Evolutionary conservation across 177 flowering plant species (phyloP), one percentile per base, ranked within the genome.

Genomic region (Vitis hybrid): DNA sequence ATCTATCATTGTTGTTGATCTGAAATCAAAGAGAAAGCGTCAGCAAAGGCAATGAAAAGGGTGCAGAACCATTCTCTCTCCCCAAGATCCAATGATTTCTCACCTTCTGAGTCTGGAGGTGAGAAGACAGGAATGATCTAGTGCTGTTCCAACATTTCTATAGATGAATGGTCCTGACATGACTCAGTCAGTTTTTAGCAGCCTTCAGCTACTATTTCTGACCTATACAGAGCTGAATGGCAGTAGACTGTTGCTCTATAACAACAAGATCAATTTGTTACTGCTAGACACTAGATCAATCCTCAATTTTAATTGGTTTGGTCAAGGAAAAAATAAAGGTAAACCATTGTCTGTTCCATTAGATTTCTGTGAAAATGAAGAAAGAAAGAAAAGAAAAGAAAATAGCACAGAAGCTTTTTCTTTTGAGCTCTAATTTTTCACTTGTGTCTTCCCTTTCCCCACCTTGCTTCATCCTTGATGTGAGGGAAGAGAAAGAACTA

Each of bases 1-100:
- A 45, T 84, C 92, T 4, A 74, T 91, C 63, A 81, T 89, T 49
- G 91, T 91, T 51, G 90, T 91, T 52, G 96, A 91, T 76, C 76
- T 91, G 32, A 89, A 88, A 81, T 14, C 85, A 15, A 81, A 65
- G 75, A 84, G 81, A 79, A 84, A 51, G 69, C 84, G 81, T 45
- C 82, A 72, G 11, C 81, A 71, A 30, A 78, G 78, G 70, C 86
- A 75, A 39, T 78, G 72, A 75, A 18, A 59, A 12, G 59, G 64
- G 55, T 51, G 45, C 56, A 48, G 55, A 34, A 18, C 49, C 34
- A 15, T 19, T 60, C 15, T 45, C 45, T 23, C 32, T 6, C 56
- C 75, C 57, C 5, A 10, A 19, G 50, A 30, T 56, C 64, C 61
- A 62, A 54, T 51, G 52, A 2, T 52, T 14, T 60, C 55, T 19